A percentile compares a stretch with the other conserved stretches of the same genome.
These are phyloP conservation scores for Paraphaeosphaeria sporulosa DNA, from an alignment of 2,329 filamentous ascomycete genomes.

Conservation along the genomic window DNA sequence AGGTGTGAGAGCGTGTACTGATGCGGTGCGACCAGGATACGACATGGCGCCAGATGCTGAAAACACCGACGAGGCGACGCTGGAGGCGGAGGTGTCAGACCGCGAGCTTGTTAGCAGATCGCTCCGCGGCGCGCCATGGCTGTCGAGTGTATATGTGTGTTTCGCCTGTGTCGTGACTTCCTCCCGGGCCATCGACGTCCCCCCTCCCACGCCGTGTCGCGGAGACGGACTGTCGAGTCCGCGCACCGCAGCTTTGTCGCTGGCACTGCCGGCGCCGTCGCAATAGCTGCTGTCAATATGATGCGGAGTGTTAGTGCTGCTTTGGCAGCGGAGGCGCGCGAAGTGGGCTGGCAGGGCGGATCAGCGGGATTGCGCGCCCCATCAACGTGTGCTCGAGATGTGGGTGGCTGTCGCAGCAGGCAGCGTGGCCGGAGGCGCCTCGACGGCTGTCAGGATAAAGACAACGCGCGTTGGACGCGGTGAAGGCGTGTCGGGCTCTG, in stretches of 20 bases:
- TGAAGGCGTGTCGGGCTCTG: conserved; percentile 29
- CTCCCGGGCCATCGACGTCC: conserved; percentile 20
- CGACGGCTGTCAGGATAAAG: conserved; percentile 32
- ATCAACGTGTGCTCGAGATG: conserved; percentile 34
- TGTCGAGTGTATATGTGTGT: conserved; percentile 30
- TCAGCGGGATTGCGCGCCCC: conserved; percentile 34
- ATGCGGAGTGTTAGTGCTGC: conserved; percentile 74
- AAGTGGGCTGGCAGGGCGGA: conserved; percentile 65
- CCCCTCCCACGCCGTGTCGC: conserved; percentile 17
- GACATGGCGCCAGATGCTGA: conserved; percentile 64
- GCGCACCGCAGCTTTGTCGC: conserved; percentile 34
- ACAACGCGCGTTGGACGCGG: conserved; percentile 40
- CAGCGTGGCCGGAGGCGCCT: conserved; percentile 22
- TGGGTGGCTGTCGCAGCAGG: conserved; percentile 18
- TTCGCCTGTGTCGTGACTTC: conserved; percentile 19
- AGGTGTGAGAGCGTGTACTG: conserved; percentile 66
- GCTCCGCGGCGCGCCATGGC: conserved; percentile 52
- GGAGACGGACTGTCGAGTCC: conserved; percentile 30
- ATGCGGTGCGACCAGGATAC: conserved; percentile 62
- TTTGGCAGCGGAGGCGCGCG: conserved; percentile 77
- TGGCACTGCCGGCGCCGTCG: conserved; percentile 28
- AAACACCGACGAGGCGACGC: conserved; percentile 75
- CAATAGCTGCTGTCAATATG: conserved; percentile 60
- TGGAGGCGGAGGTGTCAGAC: conserved; percentile 75
- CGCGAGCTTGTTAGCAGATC: conserved; percentile 75